These are phyloP conservation scores for Aspergillus fijiensis DNA, from an alignment of 2,329 filamentous ascomycete genomes.

Conservation along the genomic window DNA sequence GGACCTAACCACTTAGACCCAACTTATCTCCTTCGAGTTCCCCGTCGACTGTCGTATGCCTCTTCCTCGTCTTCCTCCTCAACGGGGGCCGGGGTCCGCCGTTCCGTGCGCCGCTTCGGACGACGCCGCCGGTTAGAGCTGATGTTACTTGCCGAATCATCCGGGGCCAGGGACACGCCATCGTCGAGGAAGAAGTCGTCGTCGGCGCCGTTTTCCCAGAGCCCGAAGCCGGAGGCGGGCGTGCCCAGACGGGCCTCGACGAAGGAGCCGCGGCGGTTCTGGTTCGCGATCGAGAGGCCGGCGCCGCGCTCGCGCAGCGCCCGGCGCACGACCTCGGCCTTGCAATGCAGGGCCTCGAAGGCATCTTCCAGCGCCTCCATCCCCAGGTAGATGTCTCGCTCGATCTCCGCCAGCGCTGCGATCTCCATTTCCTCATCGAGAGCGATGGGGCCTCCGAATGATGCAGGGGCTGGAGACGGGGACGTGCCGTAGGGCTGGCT, in stretches of 20 bases:
- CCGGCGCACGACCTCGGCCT: constrained; percentile 76
- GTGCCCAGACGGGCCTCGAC: constrained; percentile 46
- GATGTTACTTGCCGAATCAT: constrained; percentile 52
- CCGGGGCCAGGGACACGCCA: constrained; percentile 46
- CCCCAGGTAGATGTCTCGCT: constrained; percentile 86
- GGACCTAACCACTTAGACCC: background rate
- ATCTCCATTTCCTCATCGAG: constrained; percentile 94
- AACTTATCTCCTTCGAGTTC: constrained; percentile 23
- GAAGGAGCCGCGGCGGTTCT: constrained; percentile 43
- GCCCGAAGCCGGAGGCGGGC: constrained; percentile 35
- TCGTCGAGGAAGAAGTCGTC: constrained; percentile 49
- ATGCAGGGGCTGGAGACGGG: constrained; percentile 59
- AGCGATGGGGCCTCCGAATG: constrained; percentile 72
- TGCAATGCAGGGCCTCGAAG: constrained; percentile 85
- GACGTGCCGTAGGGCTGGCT: constrained; percentile 42
- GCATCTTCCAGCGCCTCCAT: constrained; percentile 96
- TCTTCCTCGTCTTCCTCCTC: constrained; percentile 50
- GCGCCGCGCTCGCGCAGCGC: constrained; percentile 79
- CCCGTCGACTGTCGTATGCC: constrained; percentile 23
- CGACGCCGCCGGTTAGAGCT: constrained; percentile 46
- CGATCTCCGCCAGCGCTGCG: constrained; percentile 82
- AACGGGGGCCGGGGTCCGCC: constrained; percentile 49
- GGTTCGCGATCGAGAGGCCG: constrained; percentile 60
- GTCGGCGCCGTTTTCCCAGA: constrained; percentile 44
- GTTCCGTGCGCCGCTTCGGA: constrained; percentile 48